Conservation (phyloP, 768 basidiomycete genomes). For the Fistulinella prunicolor region DNA sequence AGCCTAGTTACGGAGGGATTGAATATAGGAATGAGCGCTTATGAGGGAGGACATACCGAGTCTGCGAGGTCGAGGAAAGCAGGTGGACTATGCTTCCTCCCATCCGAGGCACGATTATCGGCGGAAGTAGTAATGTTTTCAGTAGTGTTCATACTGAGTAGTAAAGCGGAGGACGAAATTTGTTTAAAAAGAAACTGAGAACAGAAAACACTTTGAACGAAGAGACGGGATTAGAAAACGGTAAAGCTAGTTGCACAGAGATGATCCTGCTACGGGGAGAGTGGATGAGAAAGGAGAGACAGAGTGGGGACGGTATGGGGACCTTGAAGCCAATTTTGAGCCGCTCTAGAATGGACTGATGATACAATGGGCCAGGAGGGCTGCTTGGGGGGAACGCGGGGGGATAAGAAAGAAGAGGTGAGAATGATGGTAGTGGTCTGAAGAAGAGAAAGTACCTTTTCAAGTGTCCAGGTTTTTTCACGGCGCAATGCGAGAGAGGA, state of each 20-base stretch:
- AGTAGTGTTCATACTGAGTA: constrained; percentile 63
- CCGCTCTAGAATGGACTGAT: constrained; percentile 77
- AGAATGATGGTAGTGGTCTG: constrained; percentile 9
- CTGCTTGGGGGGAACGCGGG: constrained; percentile 28
- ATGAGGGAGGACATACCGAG: constrained; percentile 57
- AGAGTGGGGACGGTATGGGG: constrained; percentile 15
- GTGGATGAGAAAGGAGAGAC: constrained; percentile 25
- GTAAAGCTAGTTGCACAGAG: constrained; percentile 66
- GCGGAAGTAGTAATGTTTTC: constrained; percentile 70
- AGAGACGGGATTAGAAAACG: constrained; percentile 50
- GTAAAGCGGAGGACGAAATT: constrained; percentile 46
- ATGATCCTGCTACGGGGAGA: constrained; percentile 42
- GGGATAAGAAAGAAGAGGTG: constrained; percentile 22
- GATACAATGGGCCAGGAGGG: constrained; percentile 68
- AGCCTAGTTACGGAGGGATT: constrained; percentile 45
- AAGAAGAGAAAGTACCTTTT: constrained; percentile 42
- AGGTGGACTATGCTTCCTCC: constrained; percentile 82
- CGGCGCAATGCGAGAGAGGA: constrained; percentile 31
- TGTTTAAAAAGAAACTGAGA: constrained; percentile 46
- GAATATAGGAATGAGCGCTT: constrained; percentile 8
- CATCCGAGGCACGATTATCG: constrained; percentile 70
- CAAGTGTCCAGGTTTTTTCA: constrained; percentile 32
- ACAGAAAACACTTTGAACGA: constrained; percentile 52
- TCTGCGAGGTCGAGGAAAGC: constrained; percentile 93
- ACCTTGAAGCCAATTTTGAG: constrained; percentile 74